Conservation (phyloP, 768 basidiomycete genomes). For the Mycena indigotica region DNA sequence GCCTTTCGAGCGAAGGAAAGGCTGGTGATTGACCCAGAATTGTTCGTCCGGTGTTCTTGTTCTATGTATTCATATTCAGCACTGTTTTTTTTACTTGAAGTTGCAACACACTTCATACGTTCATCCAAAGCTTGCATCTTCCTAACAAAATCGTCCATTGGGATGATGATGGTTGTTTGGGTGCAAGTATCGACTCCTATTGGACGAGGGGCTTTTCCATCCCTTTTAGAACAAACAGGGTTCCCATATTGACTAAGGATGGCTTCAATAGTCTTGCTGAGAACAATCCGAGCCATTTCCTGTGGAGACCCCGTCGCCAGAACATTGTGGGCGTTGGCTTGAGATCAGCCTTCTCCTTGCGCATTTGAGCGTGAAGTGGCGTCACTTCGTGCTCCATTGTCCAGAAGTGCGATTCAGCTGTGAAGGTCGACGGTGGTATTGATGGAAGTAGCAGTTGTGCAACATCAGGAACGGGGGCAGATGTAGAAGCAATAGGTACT, state of each 20-base stretch:
- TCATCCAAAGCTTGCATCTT: too few species aligned
- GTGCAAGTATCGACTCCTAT: conserved; percentile 95
- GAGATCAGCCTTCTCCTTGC: conserved; percentile 94
- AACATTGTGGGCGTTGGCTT: conserved; percentile 87
- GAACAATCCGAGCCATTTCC: conserved; percentile 96
- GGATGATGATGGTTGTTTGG: conserved; percentile 89
- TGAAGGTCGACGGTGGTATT: conserved; percentile 50
- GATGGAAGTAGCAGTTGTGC: conserved; percentile 49
- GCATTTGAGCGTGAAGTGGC: conserved; percentile 89
- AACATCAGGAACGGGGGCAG: conserved; percentile 41
- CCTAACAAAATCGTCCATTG: conserved; percentile 93
- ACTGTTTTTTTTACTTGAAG: too few species aligned
- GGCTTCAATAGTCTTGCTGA: conserved; percentile 92
- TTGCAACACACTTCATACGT: too few species aligned
- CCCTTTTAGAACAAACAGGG: conserved; percentile 85
- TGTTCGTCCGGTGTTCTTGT: too few species aligned
- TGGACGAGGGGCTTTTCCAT: conserved; percentile 80
- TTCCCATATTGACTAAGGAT: conserved; percentile 92
- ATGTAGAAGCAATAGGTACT: conserved; percentile 43
- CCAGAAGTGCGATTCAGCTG: conserved; percentile 78
- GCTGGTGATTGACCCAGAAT: too few species aligned
- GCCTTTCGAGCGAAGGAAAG: too few species aligned
- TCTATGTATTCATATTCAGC: conserved; percentile 98
- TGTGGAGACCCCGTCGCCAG: conserved; percentile 89
- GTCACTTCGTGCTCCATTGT: conserved; percentile 91